Percentiles rank a stretch among this genome's conserved stretches.
Evolutionary conservation across 1,139 yeast species (phyloP).

Genomic region (Protomyces gravidus): DNA sequence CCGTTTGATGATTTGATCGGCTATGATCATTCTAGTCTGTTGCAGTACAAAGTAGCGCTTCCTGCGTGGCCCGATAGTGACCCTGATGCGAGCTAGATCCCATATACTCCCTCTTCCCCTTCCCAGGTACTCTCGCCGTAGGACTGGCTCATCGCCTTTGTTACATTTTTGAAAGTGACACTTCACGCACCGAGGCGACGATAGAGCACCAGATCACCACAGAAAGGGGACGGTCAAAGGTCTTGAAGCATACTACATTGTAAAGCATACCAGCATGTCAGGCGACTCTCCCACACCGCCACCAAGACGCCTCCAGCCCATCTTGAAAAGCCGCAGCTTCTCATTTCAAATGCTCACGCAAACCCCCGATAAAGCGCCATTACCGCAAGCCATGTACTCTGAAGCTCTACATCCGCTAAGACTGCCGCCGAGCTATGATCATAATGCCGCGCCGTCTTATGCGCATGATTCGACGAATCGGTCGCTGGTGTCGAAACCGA

Average conservation of each 20-base stretch:
- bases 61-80: slow-evolving; percentile 10
- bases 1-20: slow-evolving; percentile 14
- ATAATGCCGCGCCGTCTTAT: not conserved
- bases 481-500: not conserved
- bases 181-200: no score
- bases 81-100: no score
- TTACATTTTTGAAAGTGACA: no score
- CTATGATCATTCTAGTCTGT: slow-evolving; percentile 14
- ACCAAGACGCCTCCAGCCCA: not conserved
- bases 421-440: slow-evolving; percentile 12
- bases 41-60: slow-evolving; percentile 15
- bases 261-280: no score
- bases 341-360: slow-evolving; percentile 24
- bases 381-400: slow-evolving; percentile 18
- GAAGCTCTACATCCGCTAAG: slow-evolving; percentile 21
- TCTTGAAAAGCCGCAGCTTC: not conserved
- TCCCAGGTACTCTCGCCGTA: no score
- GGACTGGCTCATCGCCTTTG: no score
- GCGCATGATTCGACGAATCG: not conserved
- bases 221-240: no score
- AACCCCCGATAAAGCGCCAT: slow-evolving; percentile 14
- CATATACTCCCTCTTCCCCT: no score
- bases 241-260: no score
- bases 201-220: no score
- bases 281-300: not conserved